These are phyloP conservation scores for Pleurotus tuber-regium DNA, from an alignment of 768 basidiomycete species.

Conservation along the genomic window DNA sequence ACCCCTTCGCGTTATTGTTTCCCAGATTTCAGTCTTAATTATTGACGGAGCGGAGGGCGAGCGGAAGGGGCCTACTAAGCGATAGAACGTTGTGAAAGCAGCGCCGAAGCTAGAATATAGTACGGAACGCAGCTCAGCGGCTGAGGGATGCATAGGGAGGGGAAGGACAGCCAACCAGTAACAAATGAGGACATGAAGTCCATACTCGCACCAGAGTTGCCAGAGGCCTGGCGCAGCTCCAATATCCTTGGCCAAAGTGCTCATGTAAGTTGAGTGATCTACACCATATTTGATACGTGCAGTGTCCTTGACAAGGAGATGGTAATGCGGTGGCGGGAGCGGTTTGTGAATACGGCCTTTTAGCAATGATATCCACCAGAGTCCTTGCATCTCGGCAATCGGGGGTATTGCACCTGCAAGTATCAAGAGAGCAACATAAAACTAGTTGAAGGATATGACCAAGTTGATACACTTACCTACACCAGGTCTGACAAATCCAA, in stretches of 20 bases:
- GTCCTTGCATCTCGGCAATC: slow-evolving; percentile 58
- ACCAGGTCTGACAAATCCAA: slow-evolving; percentile 57
- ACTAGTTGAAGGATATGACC: neutral
- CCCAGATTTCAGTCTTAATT: slow-evolving; percentile 57
- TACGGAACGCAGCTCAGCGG: no score
- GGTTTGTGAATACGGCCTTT: slow-evolving; percentile 41
- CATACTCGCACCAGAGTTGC: slow-evolving; percentile 47
- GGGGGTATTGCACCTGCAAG: slow-evolving; percentile 51
- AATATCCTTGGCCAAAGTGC: slow-evolving; percentile 55
- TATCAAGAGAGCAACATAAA: slow-evolving; percentile 17
- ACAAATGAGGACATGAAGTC: slow-evolving; percentile 45
- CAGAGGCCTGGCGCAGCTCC: slow-evolving; percentile 49
- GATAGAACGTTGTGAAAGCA: slow-evolving; percentile 57
- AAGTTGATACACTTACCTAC: slow-evolving; percentile 37
- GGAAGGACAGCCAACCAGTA: no score
- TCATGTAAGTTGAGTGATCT: slow-evolving; percentile 55
- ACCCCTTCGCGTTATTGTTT: slow-evolving; percentile 54
- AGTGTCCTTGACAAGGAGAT: slow-evolving; percentile 47
- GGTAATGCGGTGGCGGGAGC: slow-evolving; percentile 46
- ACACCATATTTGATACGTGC: slow-evolving; percentile 60
- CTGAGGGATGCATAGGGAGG: no score
- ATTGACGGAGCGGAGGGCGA: slow-evolving; percentile 38
- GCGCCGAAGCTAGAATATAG: slow-evolving; percentile 50
- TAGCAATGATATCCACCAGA: slow-evolving; percentile 54
- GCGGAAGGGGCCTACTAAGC: slow-evolving; percentile 51